Evolutionary conservation across 805 yeast genomes (phyloP).

Genomic region (Yarrowia keelungensis): DNA sequence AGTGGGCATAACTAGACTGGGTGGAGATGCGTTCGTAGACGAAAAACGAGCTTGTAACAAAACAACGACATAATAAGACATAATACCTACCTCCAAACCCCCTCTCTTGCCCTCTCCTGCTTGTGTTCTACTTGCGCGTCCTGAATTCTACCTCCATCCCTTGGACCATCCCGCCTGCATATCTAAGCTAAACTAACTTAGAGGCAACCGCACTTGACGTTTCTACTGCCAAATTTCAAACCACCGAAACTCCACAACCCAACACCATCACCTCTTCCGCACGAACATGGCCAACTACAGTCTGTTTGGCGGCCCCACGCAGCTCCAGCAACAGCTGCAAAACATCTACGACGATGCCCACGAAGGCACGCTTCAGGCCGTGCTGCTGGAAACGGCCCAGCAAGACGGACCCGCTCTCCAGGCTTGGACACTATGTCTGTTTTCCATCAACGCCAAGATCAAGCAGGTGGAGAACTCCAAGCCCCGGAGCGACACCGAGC

Average conservation of each 20-base stretch:
- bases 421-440: slow-evolving; percentile 51
- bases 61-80: too few species aligned
- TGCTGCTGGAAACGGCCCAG: slow-evolving; percentile 51
- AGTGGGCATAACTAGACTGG: background rate
- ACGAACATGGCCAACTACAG: slow-evolving; percentile 34
- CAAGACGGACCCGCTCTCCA: slow-evolving; percentile 49
- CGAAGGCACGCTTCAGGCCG: slow-evolving; percentile 52
- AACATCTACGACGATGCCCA: slow-evolving; percentile 54
- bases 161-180: slow-evolving; percentile 37
- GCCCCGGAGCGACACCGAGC: slow-evolving; percentile 49
- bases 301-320: slow-evolving; percentile 38
- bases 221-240: slow-evolving; percentile 15
- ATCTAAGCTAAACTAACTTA: slow-evolving; percentile 34
- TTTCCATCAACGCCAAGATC: slow-evolving; percentile 48
- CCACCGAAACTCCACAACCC: background rate
- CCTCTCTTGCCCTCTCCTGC: too few species aligned
- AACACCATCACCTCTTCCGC: background rate
- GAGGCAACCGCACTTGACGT: slow-evolving; percentile 27
- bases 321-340: slow-evolving; percentile 47
- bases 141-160: slow-evolving; percentile 32
- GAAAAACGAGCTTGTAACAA: too few species aligned
- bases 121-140: slow-evolving; percentile 12
- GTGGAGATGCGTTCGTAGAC: too few species aligned
- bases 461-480: slow-evolving; percentile 47
- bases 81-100: too few species aligned